Base-by-base conservation (phyloP, 2,329 filamentous ascomycete species). In the Aspergillus novoparasiticus region DNA sequence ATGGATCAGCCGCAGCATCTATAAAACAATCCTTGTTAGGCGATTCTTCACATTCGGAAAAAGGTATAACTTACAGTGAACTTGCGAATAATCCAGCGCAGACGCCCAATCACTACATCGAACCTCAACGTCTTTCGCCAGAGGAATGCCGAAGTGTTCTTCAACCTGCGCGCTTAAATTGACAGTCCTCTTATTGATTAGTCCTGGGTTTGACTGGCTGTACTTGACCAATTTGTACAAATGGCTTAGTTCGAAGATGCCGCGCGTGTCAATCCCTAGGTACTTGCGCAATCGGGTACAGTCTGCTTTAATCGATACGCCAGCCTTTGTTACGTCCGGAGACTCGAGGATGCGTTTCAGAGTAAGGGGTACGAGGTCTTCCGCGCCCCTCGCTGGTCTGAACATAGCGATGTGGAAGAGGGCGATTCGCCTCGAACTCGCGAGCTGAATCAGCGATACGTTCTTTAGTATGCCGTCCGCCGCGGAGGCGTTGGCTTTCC, bases 1-100 rank as follows among this genome's bases (percentile, higher is more conserved):
- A 97, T 0, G 92, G 90, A 75, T 96, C 93, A 0, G 91, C 89
- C 14, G 92, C 93, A 11, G 92, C 88, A 76, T 94, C 89, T 91
- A 69, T 28, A 45, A 21, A 57, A 12, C 67, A 77, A 32, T 76
- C 69, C 58, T 11, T 9, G 71, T 61, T 51, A 63, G 64, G 46
- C 69, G 64, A 71, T 54, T 1, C 69, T 69, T 0, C 63, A 73
- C 10, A 63, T 56, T 6, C 66, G 60, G 53, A 60, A 62, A 3
- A 54, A 48, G 8, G 5, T 6, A 8, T 23, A 12, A 80, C 90
- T 82, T 85, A 94, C 83, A 93, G 57, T 85, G 76, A 21, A 92
- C 85, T 73, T 97, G 94, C 11, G 85, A 75, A 66, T 84, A 79
- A 23, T 80, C 83, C 39, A 97, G 79, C 0, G 81, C 72, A 63